phyloP scores from a whole-genome alignment of 306 rosid species.

The Cucumis sativus region DNA sequence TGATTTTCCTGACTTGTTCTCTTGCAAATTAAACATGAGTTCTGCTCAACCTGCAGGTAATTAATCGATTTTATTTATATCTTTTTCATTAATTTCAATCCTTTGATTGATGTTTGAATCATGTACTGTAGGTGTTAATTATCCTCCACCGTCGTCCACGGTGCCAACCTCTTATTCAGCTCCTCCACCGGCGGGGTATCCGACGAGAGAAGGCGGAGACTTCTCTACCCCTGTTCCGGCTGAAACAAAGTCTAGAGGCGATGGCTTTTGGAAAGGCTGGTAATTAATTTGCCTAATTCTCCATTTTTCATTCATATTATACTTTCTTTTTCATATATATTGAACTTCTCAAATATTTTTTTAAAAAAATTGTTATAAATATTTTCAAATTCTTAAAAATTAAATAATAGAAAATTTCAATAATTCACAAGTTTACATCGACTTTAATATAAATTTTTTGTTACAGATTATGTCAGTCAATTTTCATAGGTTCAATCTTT shows the following conservation, averaged over 20 bases:
- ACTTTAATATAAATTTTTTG: too few relatives aligned
- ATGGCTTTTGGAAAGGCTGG: conserved; percentile 88
- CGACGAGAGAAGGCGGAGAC: conserved; percentile 28
- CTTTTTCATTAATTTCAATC: background rate
- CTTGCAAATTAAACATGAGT: background rate
- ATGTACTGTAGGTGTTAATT: background rate
- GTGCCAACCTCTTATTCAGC: conserved; percentile 21
- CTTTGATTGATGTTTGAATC: background rate
- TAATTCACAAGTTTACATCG: too few relatives aligned
- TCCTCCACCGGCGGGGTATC: conserved; percentile 64
- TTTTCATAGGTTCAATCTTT: too few relatives aligned
- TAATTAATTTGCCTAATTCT: background rate
- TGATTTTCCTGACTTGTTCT: background rate
- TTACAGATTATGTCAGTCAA: too few relatives aligned
- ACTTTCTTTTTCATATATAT: too few relatives aligned
- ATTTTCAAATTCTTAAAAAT: too few relatives aligned
- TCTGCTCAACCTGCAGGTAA: conserved; percentile 4
- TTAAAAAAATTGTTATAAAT: too few relatives aligned
- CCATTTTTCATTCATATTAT: too few relatives aligned
- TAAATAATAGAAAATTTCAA: too few relatives aligned
- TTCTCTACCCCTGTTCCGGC: background rate
- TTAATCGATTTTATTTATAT: background rate
- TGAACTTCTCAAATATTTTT: too few relatives aligned
- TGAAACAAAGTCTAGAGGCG: conserved; percentile 60
- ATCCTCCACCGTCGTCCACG: conserved; percentile 24